phyloP scores from a whole-genome alignment of 805 yeast genomes.

The Ogataea pignaliae region DNA sequence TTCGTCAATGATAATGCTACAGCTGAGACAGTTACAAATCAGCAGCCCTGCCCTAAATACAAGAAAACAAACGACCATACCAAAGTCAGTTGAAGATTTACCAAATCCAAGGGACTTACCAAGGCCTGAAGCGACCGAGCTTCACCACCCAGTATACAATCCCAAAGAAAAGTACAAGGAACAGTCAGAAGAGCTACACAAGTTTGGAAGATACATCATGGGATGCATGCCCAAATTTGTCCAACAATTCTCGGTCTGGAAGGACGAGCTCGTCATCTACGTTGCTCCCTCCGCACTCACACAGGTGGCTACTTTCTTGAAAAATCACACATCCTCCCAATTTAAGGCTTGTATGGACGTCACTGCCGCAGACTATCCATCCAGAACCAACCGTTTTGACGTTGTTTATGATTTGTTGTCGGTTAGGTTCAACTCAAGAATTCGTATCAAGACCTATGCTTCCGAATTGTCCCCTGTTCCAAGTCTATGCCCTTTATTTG shows the following conservation, averaged over 20 bases:
- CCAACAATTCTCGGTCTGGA: constrained; percentile 86
- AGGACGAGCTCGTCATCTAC: constrained; percentile 75
- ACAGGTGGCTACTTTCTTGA: constrained; percentile 67
- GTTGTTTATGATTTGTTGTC: constrained; percentile 80
- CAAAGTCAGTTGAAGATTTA: constrained; percentile 22
- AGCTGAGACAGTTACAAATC: no score
- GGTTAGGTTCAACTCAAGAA: constrained; percentile 79
- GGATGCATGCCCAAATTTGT: constrained; percentile 75
- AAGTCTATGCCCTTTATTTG: constrained; percentile 62
- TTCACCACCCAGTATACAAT: constrained; percentile 52
- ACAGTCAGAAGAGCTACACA: constrained; percentile 66
- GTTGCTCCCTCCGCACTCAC: constrained; percentile 71
- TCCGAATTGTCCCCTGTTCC: constrained; percentile 81
- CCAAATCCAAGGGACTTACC: constrained; percentile 32
- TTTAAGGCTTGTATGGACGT: constrained; percentile 75
- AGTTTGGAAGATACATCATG: constrained; percentile 76
- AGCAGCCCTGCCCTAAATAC: no score
- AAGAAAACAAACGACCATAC: not conserved
- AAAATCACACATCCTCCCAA: constrained; percentile 76
- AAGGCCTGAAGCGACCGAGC: constrained; percentile 29
- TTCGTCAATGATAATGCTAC: no score
- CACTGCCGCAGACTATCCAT: constrained; percentile 84
- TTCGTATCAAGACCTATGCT: constrained; percentile 85
- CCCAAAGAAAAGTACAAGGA: constrained; percentile 74
- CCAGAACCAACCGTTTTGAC: constrained; percentile 79